Conservation (phyloP, 108 stramenopile genomes). For the Nitzschia sp. region DNA sequence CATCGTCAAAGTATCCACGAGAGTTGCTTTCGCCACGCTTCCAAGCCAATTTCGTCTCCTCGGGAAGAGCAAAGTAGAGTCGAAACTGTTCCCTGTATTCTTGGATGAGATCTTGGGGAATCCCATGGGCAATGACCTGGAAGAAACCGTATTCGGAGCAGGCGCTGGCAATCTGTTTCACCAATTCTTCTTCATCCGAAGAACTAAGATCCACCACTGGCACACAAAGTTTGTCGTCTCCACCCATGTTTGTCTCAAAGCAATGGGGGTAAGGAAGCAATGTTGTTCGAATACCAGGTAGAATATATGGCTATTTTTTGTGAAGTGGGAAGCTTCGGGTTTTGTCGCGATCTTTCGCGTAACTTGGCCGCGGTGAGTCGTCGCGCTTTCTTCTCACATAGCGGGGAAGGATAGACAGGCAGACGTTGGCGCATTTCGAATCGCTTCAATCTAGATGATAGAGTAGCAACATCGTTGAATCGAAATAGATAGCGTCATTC, state of each 20-base stretch:
- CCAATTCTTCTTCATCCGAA: constrained; percentile 36
- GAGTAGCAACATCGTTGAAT: no score
- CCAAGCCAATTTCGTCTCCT: constrained; percentile 52
- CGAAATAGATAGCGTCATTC: no score
- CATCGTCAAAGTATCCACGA: constrained; percentile 93
- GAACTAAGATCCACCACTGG: constrained; percentile 53
- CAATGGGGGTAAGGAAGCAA: no score
- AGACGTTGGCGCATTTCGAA: no score
- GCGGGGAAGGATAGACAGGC: no score
- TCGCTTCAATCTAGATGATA: no score
- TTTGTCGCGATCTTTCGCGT: no score
- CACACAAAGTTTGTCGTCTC: constrained; percentile 21
- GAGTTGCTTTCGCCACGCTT: constrained; percentile 81
- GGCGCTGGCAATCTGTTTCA: constrained; percentile 57
- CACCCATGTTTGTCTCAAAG: not conserved
- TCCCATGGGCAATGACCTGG: constrained; percentile 81
- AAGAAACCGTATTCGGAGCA: constrained; percentile 90
- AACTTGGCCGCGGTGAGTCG: no score
- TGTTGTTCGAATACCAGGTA: no score
- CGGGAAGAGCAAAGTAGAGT: constrained; percentile 77
- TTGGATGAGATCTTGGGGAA: constrained; percentile 56
- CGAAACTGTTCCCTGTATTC: constrained; percentile 55
- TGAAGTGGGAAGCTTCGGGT: no score
- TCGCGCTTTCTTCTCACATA: no score
- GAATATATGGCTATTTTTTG: no score